Conservation (phyloP, 805 yeast species). For the Pichia deserticola region DNA sequence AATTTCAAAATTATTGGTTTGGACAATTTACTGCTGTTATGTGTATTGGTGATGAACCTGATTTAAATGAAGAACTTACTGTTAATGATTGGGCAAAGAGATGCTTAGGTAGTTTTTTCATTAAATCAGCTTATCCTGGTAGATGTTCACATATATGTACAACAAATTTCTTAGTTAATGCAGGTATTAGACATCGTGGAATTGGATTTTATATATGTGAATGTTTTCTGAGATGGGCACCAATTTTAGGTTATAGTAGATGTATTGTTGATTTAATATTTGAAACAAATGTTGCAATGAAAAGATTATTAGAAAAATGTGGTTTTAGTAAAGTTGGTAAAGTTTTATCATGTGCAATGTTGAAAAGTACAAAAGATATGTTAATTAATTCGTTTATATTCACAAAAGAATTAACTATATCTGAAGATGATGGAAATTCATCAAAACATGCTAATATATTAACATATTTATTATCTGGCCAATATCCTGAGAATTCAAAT, state of each 20-base stretch:
- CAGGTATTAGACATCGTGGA: conserved; percentile 87
- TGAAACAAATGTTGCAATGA: conserved; percentile 79
- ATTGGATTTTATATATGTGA: conserved; percentile 82
- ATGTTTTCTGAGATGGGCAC: conserved; percentile 87
- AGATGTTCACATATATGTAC: conserved; percentile 90
- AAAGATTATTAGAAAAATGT: conserved; percentile 67
- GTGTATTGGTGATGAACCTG: conserved; percentile 67
- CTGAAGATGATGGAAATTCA: conserved; percentile 17
- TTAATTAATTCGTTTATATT: conserved; percentile 85
- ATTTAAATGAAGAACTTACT: conserved; percentile 32
- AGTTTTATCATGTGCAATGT: conserved; percentile 78
- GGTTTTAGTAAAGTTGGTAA: conserved; percentile 75
- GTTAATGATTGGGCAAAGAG: conserved; percentile 82
- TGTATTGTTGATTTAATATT: conserved; percentile 79
- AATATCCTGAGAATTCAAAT: conserved; percentile 76
- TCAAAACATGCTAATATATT: conserved; percentile 59
- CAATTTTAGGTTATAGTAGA: conserved; percentile 77
- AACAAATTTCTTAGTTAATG: conserved; percentile 81
- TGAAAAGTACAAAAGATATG: conserved; percentile 66
- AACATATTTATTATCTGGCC: conserved; percentile 73
- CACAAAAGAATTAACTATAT: conserved; percentile 67
- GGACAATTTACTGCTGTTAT: conserved; percentile 70
- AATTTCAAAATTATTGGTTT: conserved; percentile 84
- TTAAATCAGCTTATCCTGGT: conserved; percentile 89
- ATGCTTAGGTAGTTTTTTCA: conserved; percentile 80